Evolutionary conservation across 345 rosid genomes (phyloP).

Genomic region (sweet orange (Citrus sinensis)): DVS_A1.0 CM039163.1:7547001-7547500

Average conservation of each 20-base stretch:
- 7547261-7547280: no score
- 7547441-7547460: neutral
- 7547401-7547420: neutral
- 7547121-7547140: constrained; percentile 32
- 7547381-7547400: neutral
- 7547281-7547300: no score
- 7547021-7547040: neutral
- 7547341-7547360: no score
- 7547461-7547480: neutral
- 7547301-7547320: neutral
- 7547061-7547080: neutral
- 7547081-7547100: neutral
- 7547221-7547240: neutral
- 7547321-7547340: neutral
- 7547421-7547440: neutral
- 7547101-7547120: neutral
- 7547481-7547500: constrained; percentile 1
- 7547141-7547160: constrained; percentile 16
- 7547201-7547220: neutral
- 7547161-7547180: neutral
- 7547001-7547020: neutral
- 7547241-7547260: constrained; percentile 9
- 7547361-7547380: neutral
- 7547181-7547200: neutral
- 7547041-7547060: neutral